These are phyloP conservation scores for Corchorus capsularis DNA, from an alignment of 345 rosid species.

Conservation along the genomic window DNA sequence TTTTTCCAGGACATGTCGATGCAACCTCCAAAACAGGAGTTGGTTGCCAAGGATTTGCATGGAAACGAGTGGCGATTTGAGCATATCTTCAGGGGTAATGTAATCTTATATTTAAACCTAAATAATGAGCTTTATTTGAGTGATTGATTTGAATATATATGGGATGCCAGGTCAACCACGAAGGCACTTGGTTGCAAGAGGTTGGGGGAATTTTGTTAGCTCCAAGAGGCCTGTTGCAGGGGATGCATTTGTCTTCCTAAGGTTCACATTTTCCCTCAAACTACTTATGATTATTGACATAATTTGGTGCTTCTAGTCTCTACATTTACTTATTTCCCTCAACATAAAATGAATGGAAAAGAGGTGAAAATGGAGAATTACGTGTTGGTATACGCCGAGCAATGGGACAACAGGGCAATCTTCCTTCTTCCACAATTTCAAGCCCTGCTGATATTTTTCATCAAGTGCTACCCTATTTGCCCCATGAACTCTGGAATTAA, in stretches of 20 bases:
- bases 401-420: too few relatives aligned
- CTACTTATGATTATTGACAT: background rate
- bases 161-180: constrained; percentile 68
- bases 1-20: constrained; percentile 66
- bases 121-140: background rate
- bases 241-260: constrained; percentile 77
- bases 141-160: background rate
- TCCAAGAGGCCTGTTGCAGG: constrained; percentile 78
- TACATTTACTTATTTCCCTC: too few relatives aligned
- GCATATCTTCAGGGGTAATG: constrained; percentile 68
- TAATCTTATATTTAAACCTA: background rate
- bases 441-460: too few relatives aligned
- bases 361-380: too few relatives aligned
- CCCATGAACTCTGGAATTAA: too few relatives aligned
- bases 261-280: constrained; percentile 20
- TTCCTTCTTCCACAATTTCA: too few relatives aligned
- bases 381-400: too few relatives aligned
- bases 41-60: constrained; percentile 76
- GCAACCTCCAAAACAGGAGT: constrained; percentile 72
- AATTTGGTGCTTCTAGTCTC: too few relatives aligned
- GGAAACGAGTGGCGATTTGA: constrained; percentile 68
- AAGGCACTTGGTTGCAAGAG: constrained; percentile 80
- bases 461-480: too few relatives aligned
- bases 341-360: too few relatives aligned
- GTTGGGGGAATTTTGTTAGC: constrained; percentile 84